phyloP scores from a whole-genome alignment of 352 stramenopile species.

The Pythium dissimile region DNA sequence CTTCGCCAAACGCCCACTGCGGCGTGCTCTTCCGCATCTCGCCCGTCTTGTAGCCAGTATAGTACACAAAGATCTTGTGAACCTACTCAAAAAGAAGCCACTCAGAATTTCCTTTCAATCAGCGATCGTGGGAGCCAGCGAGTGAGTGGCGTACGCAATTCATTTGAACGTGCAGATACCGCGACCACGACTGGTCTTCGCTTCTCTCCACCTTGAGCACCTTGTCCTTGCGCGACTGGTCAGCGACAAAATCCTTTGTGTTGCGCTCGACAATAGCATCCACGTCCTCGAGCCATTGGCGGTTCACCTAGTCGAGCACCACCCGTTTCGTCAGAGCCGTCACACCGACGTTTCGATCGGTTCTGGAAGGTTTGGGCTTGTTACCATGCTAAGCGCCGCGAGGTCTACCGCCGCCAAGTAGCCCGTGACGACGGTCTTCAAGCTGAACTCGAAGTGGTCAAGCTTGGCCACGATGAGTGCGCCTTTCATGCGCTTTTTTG shows the following conservation, averaged over 20 bases:
- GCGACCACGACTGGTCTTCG: slow-evolving; percentile 50
- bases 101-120: neutral
- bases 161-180: slow-evolving; percentile 70
- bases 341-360: neutral
- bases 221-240: slow-evolving; percentile 24
- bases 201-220: slow-evolving; percentile 50
- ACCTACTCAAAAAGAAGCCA: slow-evolving; percentile 24
- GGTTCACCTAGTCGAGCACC: slow-evolving; percentile 41
- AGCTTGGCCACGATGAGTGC: slow-evolving; percentile 36
- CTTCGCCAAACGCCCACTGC: slow-evolving; percentile 69
- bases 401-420: slow-evolving; percentile 44
- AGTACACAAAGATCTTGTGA: slow-evolving; percentile 78
- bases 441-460: slow-evolving; percentile 40
- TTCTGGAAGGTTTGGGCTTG: neutral
- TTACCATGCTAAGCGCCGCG: slow-evolving; percentile 57
- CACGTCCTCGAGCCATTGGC: slow-evolving; percentile 35
- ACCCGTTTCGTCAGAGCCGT: too few species aligned
- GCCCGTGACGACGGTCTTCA: slow-evolving; percentile 41
- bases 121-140: neutral
- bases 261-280: slow-evolving; percentile 48
- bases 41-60: slow-evolving; percentile 79
- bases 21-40: slow-evolving; percentile 55
- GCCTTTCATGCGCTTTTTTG: slow-evolving; percentile 9
- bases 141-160: slow-evolving; percentile 41
- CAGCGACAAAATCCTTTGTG: slow-evolving; percentile 35